Base-by-base conservation (phyloP, 2,329 filamentous ascomycete genomes). In the Botrytis fragariae region DNA sequence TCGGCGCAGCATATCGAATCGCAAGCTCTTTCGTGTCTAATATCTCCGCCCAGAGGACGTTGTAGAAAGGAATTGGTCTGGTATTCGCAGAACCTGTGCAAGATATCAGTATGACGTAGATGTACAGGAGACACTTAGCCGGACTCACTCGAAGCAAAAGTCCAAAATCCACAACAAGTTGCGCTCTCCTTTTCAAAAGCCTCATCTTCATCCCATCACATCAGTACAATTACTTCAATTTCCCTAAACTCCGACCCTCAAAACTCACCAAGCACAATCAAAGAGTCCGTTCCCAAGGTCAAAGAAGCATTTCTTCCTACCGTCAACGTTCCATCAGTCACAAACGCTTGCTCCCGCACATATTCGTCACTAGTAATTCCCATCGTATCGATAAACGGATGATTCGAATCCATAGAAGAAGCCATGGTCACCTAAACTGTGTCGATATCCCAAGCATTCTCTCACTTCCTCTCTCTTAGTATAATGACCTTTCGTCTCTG, bases 31-130 rank as follows among this genome's bases (percentile, higher is more conserved):
- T 85, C 18, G 62, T 59, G 62, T 87, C 85, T 67, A 85, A 84
- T 42, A 92, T 81, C 76, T 93, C 90, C 57, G 92, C 93, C 91
- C 93, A 97, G 67, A 98, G 89, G 75, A 98, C 84, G 81, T 97
- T 92, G 84, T 93, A 95, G 75, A 94, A 91, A 2, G 93, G 90
- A 44, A 98, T 91, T 9, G 87, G 85, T 85, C 79, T 76, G 32
- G 80, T 81, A 70, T 80, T 80, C 32, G 77, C 77, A 32, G 79
- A 78, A 57, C 75, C 79, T 81, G 39, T 18, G 22, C 29, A 18
- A n/a, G 7, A 37, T 32, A 32, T 64, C 72, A 75, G 71, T 64
- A 45, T 42, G 29, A 37, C 57, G 71, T 71, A 72, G 64, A 48
- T 57, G 12, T 32, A 37, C n/a, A 18, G 45, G 37, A n/a, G 29